These are phyloP conservation scores for Senna tora DNA, from an alignment of 306 rosid species.

Conservation along the genomic window DNA sequence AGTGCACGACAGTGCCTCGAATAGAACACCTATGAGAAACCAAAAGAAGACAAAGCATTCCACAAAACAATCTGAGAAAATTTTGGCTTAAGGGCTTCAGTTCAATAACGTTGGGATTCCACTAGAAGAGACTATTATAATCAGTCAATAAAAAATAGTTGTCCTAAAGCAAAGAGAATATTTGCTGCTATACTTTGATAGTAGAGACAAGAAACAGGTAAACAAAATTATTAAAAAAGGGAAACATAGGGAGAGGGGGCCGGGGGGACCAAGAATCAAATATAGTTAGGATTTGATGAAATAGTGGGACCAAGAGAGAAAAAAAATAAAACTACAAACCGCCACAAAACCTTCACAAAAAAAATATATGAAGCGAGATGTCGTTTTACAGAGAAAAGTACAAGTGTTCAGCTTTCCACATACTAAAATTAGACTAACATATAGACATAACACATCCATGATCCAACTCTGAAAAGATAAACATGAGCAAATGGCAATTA, in stretches of 20 bases:
- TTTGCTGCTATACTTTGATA: not conserved
- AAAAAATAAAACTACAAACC: too few relatives aligned
- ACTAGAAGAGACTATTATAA: not conserved
- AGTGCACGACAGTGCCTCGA: too few relatives aligned
- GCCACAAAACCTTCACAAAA: too few relatives aligned
- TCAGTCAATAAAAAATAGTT: not conserved
- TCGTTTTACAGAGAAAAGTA: not conserved
- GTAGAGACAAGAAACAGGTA: not conserved
- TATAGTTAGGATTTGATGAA: not conserved
- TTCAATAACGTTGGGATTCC: not conserved
- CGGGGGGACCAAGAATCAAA: not conserved
- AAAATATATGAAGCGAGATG: not conserved
- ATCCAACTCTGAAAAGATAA: not conserved
- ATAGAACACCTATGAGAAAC: too few relatives aligned
- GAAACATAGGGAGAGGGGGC: not conserved
- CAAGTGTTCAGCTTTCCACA: not conserved
- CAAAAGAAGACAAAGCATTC: not conserved
- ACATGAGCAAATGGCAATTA: conserved; percentile 13
- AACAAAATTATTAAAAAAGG: not conserved
- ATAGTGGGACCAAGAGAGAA: too few relatives aligned
- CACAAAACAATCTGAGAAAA: not conserved
- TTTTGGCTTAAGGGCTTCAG: not conserved
- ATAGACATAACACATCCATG: conserved; percentile 9
- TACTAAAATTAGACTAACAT: conserved; percentile 1
- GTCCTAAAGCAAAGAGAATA: not conserved